Evolutionary conservation across 495 filamentous ascomycete species (phyloP).

Genomic region (Ramalina intermedia): DNA sequence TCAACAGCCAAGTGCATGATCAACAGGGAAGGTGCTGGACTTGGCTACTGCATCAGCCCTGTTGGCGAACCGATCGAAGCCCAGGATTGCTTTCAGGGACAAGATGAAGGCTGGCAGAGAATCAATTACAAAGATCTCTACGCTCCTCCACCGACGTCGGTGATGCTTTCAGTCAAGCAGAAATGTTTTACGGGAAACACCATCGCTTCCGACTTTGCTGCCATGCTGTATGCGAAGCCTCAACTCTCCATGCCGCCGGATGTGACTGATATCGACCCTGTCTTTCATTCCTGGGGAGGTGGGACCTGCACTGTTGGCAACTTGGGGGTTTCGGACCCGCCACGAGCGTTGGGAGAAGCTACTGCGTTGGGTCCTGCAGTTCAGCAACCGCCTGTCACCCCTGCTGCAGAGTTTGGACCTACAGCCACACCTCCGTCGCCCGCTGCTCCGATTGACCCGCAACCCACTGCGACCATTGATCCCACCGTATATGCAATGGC

Average conservation of each 20-base stretch:
- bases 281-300: conserved; percentile 2
- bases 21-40: background rate
- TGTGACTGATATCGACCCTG: conserved; percentile 3
- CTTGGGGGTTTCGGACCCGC: conserved; percentile 6
- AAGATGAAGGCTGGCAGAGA: conserved; percentile 1
- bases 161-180: conserved; percentile 1
- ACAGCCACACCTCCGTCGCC: background rate
- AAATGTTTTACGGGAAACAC: conserved; percentile 1
- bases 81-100: background rate
- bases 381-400: background rate
- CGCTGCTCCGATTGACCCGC: background rate
- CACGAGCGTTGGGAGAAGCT: conserved; percentile 1
- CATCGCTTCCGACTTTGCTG: conserved; percentile 1
- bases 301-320: conserved; percentile 5
- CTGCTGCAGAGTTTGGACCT: background rate
- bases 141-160: conserved; percentile 2
- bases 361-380: conserved; percentile 1
- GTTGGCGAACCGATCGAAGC: background rate
- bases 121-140: conserved; percentile 2
- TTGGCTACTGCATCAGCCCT: conserved; percentile 1
- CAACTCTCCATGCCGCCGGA: conserved; percentile 5
- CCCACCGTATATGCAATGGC: too few relatives aligned
- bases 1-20: conserved; percentile 3
- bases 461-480: background rate
- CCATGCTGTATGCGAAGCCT: conserved; percentile 3